Evolutionary conservation across 768 basidiomycete species (phyloP).

Genomic region (Russula compacta): DNA sequence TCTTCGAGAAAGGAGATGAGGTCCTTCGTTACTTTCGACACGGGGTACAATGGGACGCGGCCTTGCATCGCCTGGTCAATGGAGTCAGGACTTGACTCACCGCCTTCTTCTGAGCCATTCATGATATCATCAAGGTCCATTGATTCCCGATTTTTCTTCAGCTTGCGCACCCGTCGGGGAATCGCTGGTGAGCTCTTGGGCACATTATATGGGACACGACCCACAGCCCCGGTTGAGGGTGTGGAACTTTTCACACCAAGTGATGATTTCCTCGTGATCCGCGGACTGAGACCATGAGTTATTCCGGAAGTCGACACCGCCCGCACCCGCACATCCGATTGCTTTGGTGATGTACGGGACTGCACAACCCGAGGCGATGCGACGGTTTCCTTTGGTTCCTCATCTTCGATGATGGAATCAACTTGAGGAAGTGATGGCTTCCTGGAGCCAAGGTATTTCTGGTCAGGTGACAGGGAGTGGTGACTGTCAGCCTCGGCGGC

Average conservation of each 20-base stretch:
- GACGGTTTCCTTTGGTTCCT: constrained; percentile 31
- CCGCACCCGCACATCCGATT: constrained; percentile 15
- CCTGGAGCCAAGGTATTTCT: constrained; percentile 19
- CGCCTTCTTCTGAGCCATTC: constrained; percentile 60
- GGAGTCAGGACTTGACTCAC: constrained; percentile 20
- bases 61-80: constrained; percentile 11
- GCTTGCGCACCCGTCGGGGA: constrained; percentile 43
- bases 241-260: constrained; percentile 3
- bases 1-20: constrained; percentile 51
- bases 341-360: not conserved
- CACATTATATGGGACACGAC: not conserved
- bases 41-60: constrained; percentile 16
- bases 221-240: not conserved
- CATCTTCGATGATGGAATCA: constrained; percentile 53
- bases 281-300: constrained; percentile 3
- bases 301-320: constrained; percentile 22
- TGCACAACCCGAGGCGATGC: not conserved
- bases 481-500: not conserved
- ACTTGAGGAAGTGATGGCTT: constrained; percentile 44
- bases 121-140: constrained; percentile 69
- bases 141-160: constrained; percentile 54
- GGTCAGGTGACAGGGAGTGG: constrained; percentile 3
- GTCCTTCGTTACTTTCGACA: constrained; percentile 40
- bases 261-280: constrained; percentile 3
- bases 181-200: constrained; percentile 22